Conservation (phyloP, 495 filamentous ascomycete genomes). For the Penicillium salamii region DNA sequence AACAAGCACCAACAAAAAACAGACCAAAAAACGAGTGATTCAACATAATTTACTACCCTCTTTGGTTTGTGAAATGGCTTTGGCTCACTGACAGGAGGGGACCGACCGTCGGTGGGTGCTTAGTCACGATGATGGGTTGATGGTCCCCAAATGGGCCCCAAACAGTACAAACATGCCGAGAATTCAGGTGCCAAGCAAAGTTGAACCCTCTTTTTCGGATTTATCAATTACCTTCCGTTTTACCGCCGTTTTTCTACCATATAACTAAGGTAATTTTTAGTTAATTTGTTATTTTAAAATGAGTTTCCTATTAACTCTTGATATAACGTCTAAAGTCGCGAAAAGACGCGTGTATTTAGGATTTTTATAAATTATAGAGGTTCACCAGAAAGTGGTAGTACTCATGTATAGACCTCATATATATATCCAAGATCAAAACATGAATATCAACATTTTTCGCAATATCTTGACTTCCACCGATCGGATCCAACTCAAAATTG, state of each 20-base stretch:
- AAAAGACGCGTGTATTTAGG: not conserved
- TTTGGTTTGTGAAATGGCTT: too few species aligned
- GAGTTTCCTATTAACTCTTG: not conserved
- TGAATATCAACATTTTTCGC: not conserved
- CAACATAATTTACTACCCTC: too few species aligned
- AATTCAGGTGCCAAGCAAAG: not conserved
- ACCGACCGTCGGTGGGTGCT: not conserved
- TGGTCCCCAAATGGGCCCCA: not conserved
- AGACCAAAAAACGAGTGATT: too few species aligned
- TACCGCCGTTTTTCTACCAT: not conserved
- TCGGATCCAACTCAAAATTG: not conserved
- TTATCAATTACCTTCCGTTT: not conserved
- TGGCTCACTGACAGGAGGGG: constrained; percentile 6
- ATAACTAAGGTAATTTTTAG: not conserved
- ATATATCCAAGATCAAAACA: not conserved
- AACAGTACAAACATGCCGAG: not conserved
- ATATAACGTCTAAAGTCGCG: not conserved
- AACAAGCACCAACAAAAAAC: too few species aligned
- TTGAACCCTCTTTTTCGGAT: not conserved
- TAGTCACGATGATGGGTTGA: not conserved
- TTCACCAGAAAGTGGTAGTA: not conserved
- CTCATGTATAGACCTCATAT: not conserved
- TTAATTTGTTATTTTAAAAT: not conserved
- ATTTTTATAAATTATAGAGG: not conserved
- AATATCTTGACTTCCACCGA: not conserved